These are phyloP conservation scores for Claviceps monticola DNA, from an alignment of 2,329 filamentous ascomycete species.

Conservation along the genomic window DNA sequence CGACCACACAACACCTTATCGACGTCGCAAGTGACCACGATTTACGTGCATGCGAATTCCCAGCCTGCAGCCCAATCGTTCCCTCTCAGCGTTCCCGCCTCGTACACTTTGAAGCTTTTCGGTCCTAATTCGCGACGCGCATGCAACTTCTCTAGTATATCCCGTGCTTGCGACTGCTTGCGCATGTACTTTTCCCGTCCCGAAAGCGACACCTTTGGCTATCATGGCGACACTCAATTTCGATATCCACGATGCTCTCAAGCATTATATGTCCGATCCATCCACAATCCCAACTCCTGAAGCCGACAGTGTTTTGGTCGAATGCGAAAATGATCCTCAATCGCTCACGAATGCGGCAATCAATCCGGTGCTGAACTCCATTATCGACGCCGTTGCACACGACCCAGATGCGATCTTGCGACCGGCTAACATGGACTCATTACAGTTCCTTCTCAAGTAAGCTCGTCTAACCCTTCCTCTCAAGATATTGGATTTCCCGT, in stretches of 20 bases:
- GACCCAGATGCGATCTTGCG: conserved; percentile 79
- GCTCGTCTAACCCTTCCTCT: conserved; percentile 19
- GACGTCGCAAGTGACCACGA: background rate
- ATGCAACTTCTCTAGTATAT: background rate
- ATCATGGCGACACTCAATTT: conserved; percentile 68
- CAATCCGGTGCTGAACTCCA: conserved; percentile 77
- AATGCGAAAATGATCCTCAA: conserved; percentile 88
- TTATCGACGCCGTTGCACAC: conserved; percentile 83
- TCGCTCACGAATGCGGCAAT: conserved; percentile 64
- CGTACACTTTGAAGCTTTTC: background rate
- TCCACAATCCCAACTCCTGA: conserved; percentile 71
- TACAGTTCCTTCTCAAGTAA: conserved; percentile 95
- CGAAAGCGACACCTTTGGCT: conserved; percentile 14
- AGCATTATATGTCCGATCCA: conserved; percentile 92
- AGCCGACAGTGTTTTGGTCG: conserved; percentile 67
- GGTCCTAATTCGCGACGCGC: background rate
- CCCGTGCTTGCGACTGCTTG: background rate
- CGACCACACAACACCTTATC: background rate
- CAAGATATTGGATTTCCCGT: background rate
- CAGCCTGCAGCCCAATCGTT: background rate
- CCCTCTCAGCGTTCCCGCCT: background rate
- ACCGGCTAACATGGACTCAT: conserved; percentile 70
- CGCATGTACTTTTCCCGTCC: conserved; percentile 6
- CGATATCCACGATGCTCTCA: conserved; percentile 92
- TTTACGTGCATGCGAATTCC: background rate